Base-by-base conservation (phyloP, 805 yeast species). In the Teunomyces lycoperdinae region DNA sequence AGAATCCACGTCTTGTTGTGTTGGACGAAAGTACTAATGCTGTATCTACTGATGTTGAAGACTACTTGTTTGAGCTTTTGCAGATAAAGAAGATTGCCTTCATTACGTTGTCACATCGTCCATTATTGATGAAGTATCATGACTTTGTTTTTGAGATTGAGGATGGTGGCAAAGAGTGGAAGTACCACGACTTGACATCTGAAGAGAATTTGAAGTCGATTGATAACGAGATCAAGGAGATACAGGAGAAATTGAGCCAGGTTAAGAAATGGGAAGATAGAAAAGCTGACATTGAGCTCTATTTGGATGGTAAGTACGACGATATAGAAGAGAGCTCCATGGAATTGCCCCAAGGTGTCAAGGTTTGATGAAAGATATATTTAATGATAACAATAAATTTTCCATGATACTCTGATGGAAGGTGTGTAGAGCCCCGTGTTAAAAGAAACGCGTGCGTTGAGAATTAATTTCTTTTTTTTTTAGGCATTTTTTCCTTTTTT, bases 1-100 rank as follows among this genome's bases (percentile, higher is more conserved):
- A 86, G 62, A 79, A 79, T 46, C 96, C 96, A 42, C 78, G 79
- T 62, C 88, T 88, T 64, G 89, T 90, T 3, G 81, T 90, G 2
- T 76, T 90, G 51, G 97, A 90, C 67, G 97, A 90, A 67, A 87
- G 95, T n/a, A 90, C 97, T 3, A 88, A 89, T 62, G 97, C 97
- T 0, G 90, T 90, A 9, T 81, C 89, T 45, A 85, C 85, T 41
- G 97, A 90, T 65, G 88, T 87, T 65, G 97, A 90, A 64, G 97
- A 91, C 53, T 80, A 83, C 49, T 72, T 90, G 45, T 90, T 89
- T 67, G 95, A 88, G 60, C 64, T 84, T 53, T 74, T 90, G 66
- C 86, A 82, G 58, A 73, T 70, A 47, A 83, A 83, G 58, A 78
- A 81, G 39, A 85, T 89, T 63, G 86, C 95, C 1, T 80, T 87